phyloP scores from a whole-genome alignment of 768 basidiomycete genomes.

The Boletus rufocinnamomeus region DNA sequence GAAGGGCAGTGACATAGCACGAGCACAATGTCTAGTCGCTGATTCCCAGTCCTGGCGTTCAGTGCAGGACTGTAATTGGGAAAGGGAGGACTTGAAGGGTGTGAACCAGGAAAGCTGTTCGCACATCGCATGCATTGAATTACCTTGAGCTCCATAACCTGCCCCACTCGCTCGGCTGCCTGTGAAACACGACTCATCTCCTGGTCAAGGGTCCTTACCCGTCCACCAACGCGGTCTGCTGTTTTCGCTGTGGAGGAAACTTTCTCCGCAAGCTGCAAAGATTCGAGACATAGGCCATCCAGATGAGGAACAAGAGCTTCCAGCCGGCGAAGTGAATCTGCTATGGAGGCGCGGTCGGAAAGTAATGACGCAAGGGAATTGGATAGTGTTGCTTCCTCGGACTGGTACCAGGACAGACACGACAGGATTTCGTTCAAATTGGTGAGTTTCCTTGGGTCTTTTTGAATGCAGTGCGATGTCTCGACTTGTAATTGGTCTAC shows the following conservation, averaged over 20 bases:
- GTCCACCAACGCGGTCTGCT: conserved; percentile 88
- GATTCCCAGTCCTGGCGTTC: conserved; percentile 92
- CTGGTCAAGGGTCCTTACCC: conserved; percentile 85
- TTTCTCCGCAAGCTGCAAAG: conserved; percentile 51
- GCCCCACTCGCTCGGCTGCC: conserved; percentile 87
- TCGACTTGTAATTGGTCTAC: conserved; percentile 13
- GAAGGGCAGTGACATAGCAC: conserved; percentile 82
- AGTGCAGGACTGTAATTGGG: conserved; percentile 59
- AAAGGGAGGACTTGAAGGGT: conserved; percentile 60
- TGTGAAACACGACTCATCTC: conserved; percentile 90
- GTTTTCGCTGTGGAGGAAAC: conserved; percentile 77
- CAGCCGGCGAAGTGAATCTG: conserved; percentile 60
- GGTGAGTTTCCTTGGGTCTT: conserved; percentile 47
- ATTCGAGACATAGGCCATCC: conserved; percentile 61
- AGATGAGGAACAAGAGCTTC: conserved; percentile 61
- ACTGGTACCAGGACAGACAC: conserved; percentile 72
- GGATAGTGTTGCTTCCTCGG: conserved; percentile 76
- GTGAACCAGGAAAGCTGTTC: conserved; percentile 27
- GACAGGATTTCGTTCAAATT: conserved; percentile 70
- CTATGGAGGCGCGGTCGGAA: conserved; percentile 65
- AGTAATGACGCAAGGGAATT: conserved; percentile 70
- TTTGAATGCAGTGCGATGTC: conserved; percentile 9
- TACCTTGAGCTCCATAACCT: conserved; percentile 96
- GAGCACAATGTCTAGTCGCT: conserved; percentile 85
- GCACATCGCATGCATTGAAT: conserved; percentile 9